phyloP scores from a whole-genome alignment of 352 stramenopile genomes.

The Globisporangium takayamanum region DNA sequence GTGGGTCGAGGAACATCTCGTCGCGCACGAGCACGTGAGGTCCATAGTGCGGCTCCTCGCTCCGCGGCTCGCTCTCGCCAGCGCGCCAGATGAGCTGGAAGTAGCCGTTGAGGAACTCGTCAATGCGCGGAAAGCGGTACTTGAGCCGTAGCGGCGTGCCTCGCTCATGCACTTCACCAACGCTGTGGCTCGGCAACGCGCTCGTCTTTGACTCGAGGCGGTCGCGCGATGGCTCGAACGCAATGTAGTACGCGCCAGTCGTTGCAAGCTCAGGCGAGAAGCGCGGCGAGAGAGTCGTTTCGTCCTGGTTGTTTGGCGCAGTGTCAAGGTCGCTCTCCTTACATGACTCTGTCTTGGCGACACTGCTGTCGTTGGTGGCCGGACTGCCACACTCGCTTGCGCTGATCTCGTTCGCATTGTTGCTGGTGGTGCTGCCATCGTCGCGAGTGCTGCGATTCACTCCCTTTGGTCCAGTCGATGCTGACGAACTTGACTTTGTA shows the following conservation, averaged over 20 bases:
- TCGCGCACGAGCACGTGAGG: slow-evolving; percentile 33
- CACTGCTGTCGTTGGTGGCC: no score
- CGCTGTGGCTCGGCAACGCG: slow-evolving; percentile 5
- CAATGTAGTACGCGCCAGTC: slow-evolving; percentile 28
- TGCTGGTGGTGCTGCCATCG: not conserved
- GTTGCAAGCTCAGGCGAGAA: not conserved
- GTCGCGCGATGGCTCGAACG: slow-evolving; percentile 36
- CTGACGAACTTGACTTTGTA: not conserved
- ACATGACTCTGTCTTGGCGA: no score
- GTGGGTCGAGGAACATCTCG: slow-evolving; percentile 28
- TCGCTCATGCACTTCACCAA: slow-evolving; percentile 37
- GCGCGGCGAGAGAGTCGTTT: not conserved
- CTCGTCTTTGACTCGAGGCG: slow-evolving; percentile 20
- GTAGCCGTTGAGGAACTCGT: slow-evolving; percentile 47
- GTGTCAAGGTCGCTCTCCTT: no score
- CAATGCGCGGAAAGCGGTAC: slow-evolving; percentile 35
- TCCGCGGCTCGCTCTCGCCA: slow-evolving; percentile 31
- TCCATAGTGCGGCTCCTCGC: slow-evolving; percentile 50
- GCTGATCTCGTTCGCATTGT: not conserved
- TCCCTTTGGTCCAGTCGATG: not conserved
- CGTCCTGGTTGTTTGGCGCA: not conserved
- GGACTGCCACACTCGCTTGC: not conserved
- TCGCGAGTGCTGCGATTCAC: no score
- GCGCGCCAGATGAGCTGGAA: slow-evolving; percentile 62
- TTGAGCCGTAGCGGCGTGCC: slow-evolving; percentile 29